Percentiles rank a stretch among this genome's conserved stretches.
Conservation (phyloP, 306 rosid species). For the Abrus pulchellus region DNA sequence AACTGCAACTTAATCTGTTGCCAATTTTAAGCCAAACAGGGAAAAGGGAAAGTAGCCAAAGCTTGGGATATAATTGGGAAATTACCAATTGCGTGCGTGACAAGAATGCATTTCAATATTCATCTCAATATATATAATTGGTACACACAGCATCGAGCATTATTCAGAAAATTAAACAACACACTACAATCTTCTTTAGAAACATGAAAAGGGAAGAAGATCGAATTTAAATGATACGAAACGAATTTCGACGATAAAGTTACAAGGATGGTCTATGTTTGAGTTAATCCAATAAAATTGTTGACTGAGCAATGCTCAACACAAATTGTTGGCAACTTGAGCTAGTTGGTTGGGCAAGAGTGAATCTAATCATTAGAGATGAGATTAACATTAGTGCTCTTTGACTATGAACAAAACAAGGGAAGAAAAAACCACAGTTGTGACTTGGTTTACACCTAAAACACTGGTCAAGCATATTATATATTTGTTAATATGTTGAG, state of each 20-base stretch:
- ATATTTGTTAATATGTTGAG: slow-evolving; percentile 31
- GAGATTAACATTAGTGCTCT: slow-evolving; percentile 45
- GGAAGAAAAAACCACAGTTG: neutral
- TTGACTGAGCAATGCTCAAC: too few species aligned
- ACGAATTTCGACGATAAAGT: too few species aligned
- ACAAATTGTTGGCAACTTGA: neutral
- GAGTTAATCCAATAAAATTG: too few species aligned
- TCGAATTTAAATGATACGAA: too few species aligned
- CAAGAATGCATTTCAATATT: neutral
- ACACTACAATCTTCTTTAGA: too few species aligned
- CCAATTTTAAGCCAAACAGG: neutral
- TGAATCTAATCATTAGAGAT: slow-evolving; percentile 14
- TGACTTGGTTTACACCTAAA: slow-evolving; percentile 31
- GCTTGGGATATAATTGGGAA: neutral
- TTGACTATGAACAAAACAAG: slow-evolving; percentile 44
- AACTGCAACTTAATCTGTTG: neutral
- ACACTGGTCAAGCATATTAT: slow-evolving; percentile 42
- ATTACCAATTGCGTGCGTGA: neutral
- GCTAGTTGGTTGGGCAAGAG: neutral
- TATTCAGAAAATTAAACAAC: too few species aligned
- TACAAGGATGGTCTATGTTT: too few species aligned
- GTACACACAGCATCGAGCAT: too few species aligned
- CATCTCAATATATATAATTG: neutral
- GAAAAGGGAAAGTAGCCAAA: neutral
- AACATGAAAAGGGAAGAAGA: too few species aligned